A percentile compares a stretch with the other conserved stretches of the same genome.
phyloP scores from a whole-genome alignment of 805 yeast species.

The Nakazawaea ernobii region DNA sequence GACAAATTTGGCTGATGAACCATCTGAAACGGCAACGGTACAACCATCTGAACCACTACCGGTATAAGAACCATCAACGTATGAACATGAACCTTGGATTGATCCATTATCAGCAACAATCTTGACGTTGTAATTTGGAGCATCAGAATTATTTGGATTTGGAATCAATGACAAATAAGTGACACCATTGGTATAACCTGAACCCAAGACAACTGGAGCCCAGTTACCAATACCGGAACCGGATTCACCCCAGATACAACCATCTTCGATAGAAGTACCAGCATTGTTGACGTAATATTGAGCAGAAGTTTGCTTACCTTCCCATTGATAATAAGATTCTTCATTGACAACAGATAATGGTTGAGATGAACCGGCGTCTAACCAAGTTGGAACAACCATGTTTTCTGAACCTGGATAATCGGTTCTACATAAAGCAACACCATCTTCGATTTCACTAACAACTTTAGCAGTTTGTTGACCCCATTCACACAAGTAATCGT shows the following conservation, averaged over 20 bases:
- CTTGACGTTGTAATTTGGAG: conserved; percentile 52
- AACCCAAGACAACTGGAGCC: conserved; percentile 96
- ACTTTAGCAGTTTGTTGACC: conserved; percentile 69
- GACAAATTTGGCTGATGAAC: conserved; percentile 27
- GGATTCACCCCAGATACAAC: conserved; percentile 87
- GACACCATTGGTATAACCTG: conserved; percentile 70
- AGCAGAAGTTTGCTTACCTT: conserved; percentile 78
- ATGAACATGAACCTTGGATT: conserved; percentile 34
- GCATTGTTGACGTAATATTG: conserved; percentile 98
- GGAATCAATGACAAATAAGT: conserved; percentile 89
- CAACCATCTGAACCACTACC: conserved; percentile 73
- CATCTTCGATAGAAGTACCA: conserved; percentile 84
- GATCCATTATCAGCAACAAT: conserved; percentile 31
- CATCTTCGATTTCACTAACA: conserved; percentile 53
- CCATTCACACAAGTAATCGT: conserved; percentile 79
- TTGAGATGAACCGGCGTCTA: conserved; percentile 57
- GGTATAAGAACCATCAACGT: conserved; percentile 35
- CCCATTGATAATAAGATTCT: conserved; percentile 74
- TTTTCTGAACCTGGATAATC: conserved; percentile 99
- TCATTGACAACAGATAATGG: conserved; percentile 79
- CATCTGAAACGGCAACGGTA: conserved; percentile 47
- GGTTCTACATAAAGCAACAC: conserved; percentile 92
- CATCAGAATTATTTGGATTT: conserved; percentile 78
- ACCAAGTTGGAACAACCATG: conserved; percentile 92
- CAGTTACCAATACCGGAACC: conserved; percentile 91